These are phyloP conservation scores for Stentor coeruleus DNA, from an alignment of 73 alveolate genomes.

Conservation along the genomic window DNA sequence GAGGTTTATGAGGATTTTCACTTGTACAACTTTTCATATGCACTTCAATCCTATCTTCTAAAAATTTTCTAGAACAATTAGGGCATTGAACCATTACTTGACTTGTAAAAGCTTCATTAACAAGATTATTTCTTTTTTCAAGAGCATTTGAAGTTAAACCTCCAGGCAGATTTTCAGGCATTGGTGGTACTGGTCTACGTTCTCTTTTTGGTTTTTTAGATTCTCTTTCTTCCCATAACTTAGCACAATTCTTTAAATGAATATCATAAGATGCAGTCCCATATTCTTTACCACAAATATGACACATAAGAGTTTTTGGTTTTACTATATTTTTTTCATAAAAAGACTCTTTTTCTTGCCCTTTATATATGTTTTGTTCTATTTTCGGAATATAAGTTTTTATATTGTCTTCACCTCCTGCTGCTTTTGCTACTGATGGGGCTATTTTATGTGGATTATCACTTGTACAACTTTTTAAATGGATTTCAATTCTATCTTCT, in stretches of 20 bases:
- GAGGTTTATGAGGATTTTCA: neutral
- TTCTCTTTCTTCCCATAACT: conserved; percentile 73
- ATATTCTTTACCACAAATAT: conserved; percentile 81
- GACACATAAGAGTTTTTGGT: conserved; percentile 56
- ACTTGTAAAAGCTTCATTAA: neutral
- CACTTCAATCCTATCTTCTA: conserved; percentile 80
- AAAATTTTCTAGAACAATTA: conserved; percentile 82
- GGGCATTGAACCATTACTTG: conserved; percentile 79
- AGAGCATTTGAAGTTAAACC: neutral
- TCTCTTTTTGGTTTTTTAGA: conserved; percentile 59
- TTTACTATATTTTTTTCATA: conserved; percentile 3
- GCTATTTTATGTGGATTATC: conserved; percentile 21
- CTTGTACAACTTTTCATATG: conserved; percentile 78
- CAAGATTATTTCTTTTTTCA: neutral
- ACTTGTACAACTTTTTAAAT: conserved; percentile 70
- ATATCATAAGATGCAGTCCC: conserved; percentile 77
- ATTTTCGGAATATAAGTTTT: neutral
- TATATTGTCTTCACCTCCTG: conserved; percentile 4
- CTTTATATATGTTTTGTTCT: neutral
- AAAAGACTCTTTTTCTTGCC: conserved; percentile 20
- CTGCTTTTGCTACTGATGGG: neutral
- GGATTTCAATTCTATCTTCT: conserved; percentile 84
- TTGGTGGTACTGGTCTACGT: conserved; percentile 69
- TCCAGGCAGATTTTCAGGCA: conserved; percentile 52
- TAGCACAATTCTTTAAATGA: conserved; percentile 68